Percentiles rank a stretch among this genome's conserved stretches.
Conservation (phyloP, 768 basidiomycete genomes). For the Kwoniella europaea region DNA sequence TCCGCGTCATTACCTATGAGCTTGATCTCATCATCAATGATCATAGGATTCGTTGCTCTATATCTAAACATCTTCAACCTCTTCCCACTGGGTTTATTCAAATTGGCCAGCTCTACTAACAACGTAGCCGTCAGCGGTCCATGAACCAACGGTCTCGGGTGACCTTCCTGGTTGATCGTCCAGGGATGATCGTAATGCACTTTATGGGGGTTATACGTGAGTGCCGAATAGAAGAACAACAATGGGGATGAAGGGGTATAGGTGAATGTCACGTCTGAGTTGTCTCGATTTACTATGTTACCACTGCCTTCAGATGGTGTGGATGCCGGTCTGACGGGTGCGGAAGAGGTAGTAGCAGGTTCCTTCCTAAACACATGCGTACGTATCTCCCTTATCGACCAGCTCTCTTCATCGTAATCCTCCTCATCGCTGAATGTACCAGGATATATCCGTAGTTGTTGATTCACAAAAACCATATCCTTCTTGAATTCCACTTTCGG, state of each 20-base stretch:
- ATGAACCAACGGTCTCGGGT: conserved; percentile 78
- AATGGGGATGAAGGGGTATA: conserved; percentile 73
- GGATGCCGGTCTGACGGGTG: neutral
- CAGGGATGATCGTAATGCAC: conserved; percentile 82
- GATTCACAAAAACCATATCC: conserved; percentile 53
- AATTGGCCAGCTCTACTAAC: conserved; percentile 67
- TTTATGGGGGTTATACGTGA: conserved; percentile 83
- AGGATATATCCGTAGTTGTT: conserved; percentile 30
- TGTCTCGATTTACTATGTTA: neutral
- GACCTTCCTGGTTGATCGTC: conserved; percentile 71
- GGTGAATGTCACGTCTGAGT: conserved; percentile 64
- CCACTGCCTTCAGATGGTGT: neutral
- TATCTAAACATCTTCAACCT: conserved; percentile 68
- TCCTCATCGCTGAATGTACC: neutral
- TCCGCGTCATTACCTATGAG: conserved; percentile 52
- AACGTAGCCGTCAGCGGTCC: conserved; percentile 81
- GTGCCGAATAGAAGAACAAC: conserved; percentile 81
- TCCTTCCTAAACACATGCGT: conserved; percentile 50
- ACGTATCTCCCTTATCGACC: conserved; percentile 45
- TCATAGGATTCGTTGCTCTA: conserved; percentile 66
- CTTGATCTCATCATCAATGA: conserved; percentile 45
- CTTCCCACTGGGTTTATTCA: conserved; percentile 26
- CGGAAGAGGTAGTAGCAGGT: neutral
- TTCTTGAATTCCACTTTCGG: conserved; percentile 40
- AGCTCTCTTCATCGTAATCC: conserved; percentile 12